A percentile compares a stretch with the other conserved stretches of the same genome.
phyloP scores from a whole-genome alignment of 2,329 filamentous ascomycete genomes.

The Fonsecaea monophora region DNA sequence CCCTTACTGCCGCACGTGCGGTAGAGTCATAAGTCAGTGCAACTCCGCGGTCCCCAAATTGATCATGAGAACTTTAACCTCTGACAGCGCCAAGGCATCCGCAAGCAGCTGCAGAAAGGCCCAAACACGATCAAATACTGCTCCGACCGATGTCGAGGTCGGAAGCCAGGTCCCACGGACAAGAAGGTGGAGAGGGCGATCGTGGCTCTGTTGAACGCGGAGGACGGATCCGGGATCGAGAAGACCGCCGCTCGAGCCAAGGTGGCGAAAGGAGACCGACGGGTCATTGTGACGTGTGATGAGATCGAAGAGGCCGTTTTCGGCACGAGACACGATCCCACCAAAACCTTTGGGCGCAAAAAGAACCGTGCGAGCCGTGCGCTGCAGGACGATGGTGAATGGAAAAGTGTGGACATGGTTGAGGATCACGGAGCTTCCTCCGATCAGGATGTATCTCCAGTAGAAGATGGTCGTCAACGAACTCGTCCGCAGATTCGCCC shows the following conservation, averaged over 20 bases:
- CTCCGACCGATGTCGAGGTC: conserved; percentile 61
- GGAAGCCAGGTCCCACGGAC: conserved; percentile 60
- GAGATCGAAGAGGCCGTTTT: conserved; percentile 61
- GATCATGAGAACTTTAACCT: background rate
- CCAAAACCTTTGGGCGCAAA: conserved; percentile 14
- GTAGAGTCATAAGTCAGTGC: conserved; percentile 54
- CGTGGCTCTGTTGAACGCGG: conserved; percentile 47
- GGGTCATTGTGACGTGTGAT: conserved; percentile 58
- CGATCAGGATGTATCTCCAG: background rate
- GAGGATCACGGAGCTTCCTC: conserved; percentile 35
- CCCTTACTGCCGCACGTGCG: conserved; percentile 55
- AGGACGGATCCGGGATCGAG: conserved; percentile 45
- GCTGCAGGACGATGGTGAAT: conserved; percentile 49
- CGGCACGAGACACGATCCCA: conserved; percentile 42
- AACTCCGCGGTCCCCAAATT: too few relatives aligned
- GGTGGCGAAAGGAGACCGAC: conserved; percentile 57
- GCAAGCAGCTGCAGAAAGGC: conserved; percentile 46
- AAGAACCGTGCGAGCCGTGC: conserved; percentile 53
- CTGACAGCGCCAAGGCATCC: conserved; percentile 23
- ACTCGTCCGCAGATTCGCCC: conserved; percentile 47
- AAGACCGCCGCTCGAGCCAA: conserved; percentile 32
- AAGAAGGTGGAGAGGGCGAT: conserved; percentile 56
- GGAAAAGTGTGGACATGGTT: conserved; percentile 54
- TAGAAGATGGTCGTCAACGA: conserved; percentile 11
- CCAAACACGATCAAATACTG: conserved; percentile 60